Conservation (phyloP, 2,329 filamentous ascomycete species). For the Aspergillus sp. region DNA sequence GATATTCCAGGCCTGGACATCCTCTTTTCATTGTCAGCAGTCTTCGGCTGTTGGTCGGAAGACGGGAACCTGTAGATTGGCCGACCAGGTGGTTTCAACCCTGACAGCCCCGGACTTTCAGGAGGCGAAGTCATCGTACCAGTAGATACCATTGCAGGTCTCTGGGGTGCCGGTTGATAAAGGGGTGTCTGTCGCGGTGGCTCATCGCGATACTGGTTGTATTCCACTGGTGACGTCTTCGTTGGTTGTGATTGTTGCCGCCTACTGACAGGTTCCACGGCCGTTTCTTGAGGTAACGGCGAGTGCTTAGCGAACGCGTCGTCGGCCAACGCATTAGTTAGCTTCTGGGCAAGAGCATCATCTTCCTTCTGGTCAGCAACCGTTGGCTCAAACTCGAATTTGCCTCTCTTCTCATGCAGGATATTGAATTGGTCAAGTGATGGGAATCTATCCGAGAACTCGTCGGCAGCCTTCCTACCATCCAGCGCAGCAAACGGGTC, state of each 20-base stretch:
- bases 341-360: conserved; percentile 61
- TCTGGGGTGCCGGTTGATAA: conserved; percentile 48
- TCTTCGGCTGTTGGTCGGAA: conserved; percentile 45
- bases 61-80: conserved; percentile 58
- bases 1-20: conserved; percentile 29
- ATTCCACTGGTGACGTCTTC: conserved; percentile 25
- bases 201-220: conserved; percentile 23
- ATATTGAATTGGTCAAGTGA: conserved; percentile 91
- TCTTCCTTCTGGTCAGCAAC: conserved; percentile 43
- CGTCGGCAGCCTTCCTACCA: conserved; percentile 65
- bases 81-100: conserved; percentile 31
- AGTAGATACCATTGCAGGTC: conserved; percentile 61
- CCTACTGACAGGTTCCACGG: conserved; percentile 25
- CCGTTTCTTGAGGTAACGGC: conserved; percentile 31
- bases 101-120: conserved; percentile 39
- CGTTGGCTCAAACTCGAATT: conserved; percentile 75
- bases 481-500: conserved; percentile 94
- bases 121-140: conserved; percentile 75
- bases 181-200: conserved; percentile 30
- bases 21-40: conserved; percentile 27
- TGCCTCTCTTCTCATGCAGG: conserved; percentile 77
- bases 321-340: conserved; percentile 77
- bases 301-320: conserved; percentile 69
- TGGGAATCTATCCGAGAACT: conserved; percentile 82
- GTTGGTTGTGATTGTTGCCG: conserved; percentile 26